A percentile compares a stretch with the other conserved stretches of the same genome.
Evolutionary conservation across 2,329 filamentous ascomycete species (phyloP).

Genomic region (Bipolaris cookei): DNA sequence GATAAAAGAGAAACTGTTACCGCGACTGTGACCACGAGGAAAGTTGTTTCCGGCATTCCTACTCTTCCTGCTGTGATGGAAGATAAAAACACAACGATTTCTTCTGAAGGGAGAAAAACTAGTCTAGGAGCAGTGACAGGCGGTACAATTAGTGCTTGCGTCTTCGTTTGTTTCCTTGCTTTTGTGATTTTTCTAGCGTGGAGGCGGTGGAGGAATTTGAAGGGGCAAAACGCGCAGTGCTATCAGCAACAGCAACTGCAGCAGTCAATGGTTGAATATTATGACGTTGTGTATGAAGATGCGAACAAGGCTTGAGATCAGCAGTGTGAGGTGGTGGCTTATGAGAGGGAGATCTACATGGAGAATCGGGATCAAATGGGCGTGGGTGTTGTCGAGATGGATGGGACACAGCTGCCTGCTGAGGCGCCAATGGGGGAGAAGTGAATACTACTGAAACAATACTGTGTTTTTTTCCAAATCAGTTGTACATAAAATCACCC

Average conservation of each 20-base stretch:
- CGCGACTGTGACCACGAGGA: constrained; percentile 7
- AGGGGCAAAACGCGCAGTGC: background rate
- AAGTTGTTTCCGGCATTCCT: background rate
- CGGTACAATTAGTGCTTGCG: constrained; percentile 41
- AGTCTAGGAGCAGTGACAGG: constrained; percentile 42
- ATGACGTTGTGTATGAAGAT: background rate
- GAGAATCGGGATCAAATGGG: no score
- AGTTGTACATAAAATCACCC: no score
- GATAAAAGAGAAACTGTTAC: constrained; percentile 10
- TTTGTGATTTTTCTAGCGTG: constrained; percentile 32
- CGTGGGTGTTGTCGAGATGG: constrained; percentile 19
- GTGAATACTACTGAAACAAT: no score
- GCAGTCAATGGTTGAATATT: no score
- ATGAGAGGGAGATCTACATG: background rate
- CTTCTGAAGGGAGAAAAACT: constrained; percentile 10
- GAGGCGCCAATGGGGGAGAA: constrained; percentile 10
- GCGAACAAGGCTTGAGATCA: constrained; percentile 16
- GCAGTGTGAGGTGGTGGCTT: constrained; percentile 14
- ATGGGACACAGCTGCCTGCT: constrained; percentile 15
- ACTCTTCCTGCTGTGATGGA: background rate
- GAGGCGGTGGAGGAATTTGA: constrained; percentile 9
- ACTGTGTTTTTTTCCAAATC: no score
- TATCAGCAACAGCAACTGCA: no score
- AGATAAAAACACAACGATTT: background rate
- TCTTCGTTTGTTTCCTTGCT: constrained; percentile 32